Conservation (phyloP, 2,329 filamentous ascomycete species). For the Xylogone sp. region DNA sequence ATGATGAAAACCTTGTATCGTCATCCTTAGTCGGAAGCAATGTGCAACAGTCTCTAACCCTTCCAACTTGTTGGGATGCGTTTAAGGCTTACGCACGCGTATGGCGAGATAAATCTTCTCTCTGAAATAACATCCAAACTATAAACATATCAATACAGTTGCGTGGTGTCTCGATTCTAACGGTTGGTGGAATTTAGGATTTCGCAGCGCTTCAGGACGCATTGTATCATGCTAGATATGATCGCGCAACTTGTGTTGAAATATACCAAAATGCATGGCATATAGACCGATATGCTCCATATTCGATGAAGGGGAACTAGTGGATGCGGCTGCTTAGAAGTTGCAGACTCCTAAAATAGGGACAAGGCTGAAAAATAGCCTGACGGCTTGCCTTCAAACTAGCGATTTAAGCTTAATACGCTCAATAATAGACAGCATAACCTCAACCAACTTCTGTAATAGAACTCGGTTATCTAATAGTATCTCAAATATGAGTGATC, state of each 20-base stretch:
- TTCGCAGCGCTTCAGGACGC: not conserved
- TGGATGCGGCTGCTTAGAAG: too few relatives aligned
- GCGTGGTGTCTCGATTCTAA: not conserved
- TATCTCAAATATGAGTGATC: conserved; percentile 21
- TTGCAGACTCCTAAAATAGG: too few relatives aligned
- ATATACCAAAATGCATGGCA: too few relatives aligned
- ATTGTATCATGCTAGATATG: too few relatives aligned
- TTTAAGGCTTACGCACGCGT: conserved; percentile 29
- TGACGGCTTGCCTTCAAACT: too few relatives aligned
- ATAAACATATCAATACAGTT: not conserved
- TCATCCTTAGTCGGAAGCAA: conserved; percentile 90
- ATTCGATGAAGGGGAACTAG: too few relatives aligned
- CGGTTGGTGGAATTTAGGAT: not conserved
- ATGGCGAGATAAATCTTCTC: conserved; percentile 51
- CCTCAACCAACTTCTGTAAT: not conserved
- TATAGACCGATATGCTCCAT: too few relatives aligned
- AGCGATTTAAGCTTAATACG: not conserved
- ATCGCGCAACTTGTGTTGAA: too few relatives aligned
- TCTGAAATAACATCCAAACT: conserved; percentile 33
- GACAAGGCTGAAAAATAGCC: too few relatives aligned
- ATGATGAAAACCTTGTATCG: conserved; percentile 91
- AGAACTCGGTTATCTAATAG: not conserved
- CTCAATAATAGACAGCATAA: not conserved
- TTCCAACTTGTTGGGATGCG: conserved; percentile 25
- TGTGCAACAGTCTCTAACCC: conserved; percentile 29